Conservation (phyloP, 129 eudicot species). For the Artemisia tridentata region DNA sequence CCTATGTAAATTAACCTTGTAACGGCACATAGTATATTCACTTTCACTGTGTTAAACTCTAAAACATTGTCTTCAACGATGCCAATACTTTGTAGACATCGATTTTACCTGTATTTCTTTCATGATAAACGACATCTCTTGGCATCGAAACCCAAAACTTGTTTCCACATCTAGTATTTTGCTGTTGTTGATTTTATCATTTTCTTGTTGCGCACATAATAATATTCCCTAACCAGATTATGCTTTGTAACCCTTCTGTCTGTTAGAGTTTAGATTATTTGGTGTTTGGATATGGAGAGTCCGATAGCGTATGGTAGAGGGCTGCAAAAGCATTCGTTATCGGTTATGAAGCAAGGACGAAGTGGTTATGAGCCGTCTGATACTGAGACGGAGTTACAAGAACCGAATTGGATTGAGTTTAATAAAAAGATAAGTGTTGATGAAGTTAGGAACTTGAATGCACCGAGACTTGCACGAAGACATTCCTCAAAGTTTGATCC, state of each 20-base stretch:
- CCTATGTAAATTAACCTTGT: no score
- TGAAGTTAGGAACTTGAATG: constrained; percentile 25
- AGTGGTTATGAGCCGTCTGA: constrained; percentile 85
- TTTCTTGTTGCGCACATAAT: constrained; percentile 16
- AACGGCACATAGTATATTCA: constrained; percentile 17
- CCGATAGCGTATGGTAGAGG: constrained; percentile 38
- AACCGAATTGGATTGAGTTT: constrained; percentile 35
- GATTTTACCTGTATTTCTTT: constrained; percentile 23
- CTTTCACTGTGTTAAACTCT: constrained; percentile 17
- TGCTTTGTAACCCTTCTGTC: constrained; percentile 14
- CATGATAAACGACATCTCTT: constrained; percentile 24
- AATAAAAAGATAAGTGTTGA: constrained; percentile 30
- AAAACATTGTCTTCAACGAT: constrained; percentile 57
- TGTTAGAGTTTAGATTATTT: constrained; percentile 2
- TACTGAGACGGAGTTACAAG: constrained; percentile 54
- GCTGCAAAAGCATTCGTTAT: constrained; percentile 27
- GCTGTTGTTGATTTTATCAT: not conserved
- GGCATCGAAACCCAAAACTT: constrained; percentile 17
- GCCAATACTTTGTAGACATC: constrained; percentile 41
- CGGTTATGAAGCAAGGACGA: constrained; percentile 37
- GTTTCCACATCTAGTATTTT: constrained; percentile 13
- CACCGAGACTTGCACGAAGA: constrained; percentile 31
- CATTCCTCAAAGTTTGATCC: constrained; percentile 40
- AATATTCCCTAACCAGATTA: constrained; percentile 15
- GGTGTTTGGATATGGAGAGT: constrained; percentile 42